Percentiles rank a stretch among this genome's conserved stretches.
phyloP scores from a whole-genome alignment of 2,329 filamentous ascomycete species.

The Aspergillus sp. region DNA sequence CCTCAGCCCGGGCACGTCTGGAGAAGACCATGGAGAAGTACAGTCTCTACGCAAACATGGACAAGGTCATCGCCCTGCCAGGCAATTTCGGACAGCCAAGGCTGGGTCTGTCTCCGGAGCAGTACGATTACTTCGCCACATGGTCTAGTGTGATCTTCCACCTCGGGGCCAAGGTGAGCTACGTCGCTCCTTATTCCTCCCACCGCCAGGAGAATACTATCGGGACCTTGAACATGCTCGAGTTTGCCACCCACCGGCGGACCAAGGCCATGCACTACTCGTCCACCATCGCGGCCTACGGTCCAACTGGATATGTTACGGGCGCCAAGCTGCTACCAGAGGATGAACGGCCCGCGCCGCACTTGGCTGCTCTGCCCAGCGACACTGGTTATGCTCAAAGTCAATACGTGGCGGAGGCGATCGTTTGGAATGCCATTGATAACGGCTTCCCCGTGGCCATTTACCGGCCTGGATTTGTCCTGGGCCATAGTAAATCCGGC shows the following conservation, averaged over 20 bases:
- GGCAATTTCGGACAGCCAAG: constrained; percentile 69
- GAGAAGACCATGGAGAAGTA: constrained; percentile 14
- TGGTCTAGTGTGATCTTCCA: constrained; percentile 71
- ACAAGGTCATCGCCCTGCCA: constrained; percentile 17
- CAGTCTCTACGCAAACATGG: constrained; percentile 9
- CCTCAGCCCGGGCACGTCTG: constrained; percentile 19
- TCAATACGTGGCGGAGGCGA: constrained; percentile 72
- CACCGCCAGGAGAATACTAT: constrained; percentile 71
- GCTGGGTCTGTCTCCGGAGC: constrained; percentile 47
- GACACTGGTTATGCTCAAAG: constrained; percentile 82
- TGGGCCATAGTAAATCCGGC: constrained; percentile 68
- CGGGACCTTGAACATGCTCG: constrained; percentile 69
- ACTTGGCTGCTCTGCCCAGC: constrained; percentile 41
- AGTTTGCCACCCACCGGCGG: constrained; percentile 58
- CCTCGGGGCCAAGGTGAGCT: constrained; percentile 74
- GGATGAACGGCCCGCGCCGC: constrained; percentile 21
- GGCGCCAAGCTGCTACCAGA: constrained; percentile 21
- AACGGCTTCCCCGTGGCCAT: constrained; percentile 72
- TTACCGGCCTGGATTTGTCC: constrained; percentile 77
- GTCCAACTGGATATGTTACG: constrained; percentile 26
- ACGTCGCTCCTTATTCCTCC: constrained; percentile 70
- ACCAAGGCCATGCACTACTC: constrained; percentile 27
- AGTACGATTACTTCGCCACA: constrained; percentile 48
- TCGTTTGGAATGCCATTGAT: constrained; percentile 71
- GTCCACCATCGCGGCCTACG: constrained; percentile 28